A percentile compares a stretch with the other conserved stretches of the same genome.
Conservation (phyloP, 1,139 yeast genomes). For the Pichia sp. region DNA sequence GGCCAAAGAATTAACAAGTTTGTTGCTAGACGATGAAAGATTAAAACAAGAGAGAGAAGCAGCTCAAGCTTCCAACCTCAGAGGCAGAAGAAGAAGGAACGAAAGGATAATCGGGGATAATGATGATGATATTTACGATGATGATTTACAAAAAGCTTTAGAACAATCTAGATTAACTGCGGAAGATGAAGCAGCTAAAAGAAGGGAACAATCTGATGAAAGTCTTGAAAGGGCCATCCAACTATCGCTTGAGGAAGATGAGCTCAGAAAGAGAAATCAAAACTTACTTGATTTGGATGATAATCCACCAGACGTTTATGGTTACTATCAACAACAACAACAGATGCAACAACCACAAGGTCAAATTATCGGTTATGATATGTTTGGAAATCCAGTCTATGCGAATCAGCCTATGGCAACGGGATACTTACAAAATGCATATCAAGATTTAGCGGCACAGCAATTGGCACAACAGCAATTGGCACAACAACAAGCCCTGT, state of each 20-base stretch:
- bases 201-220: slow-evolving; percentile 50
- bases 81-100: slow-evolving; percentile 17
- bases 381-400: slow-evolving; percentile 72
- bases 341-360: slow-evolving; percentile 11
- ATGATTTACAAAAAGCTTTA: slow-evolving; percentile 75
- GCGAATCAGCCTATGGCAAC: slow-evolving; percentile 42
- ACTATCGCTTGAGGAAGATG: slow-evolving; percentile 84
- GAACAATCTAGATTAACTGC: slow-evolving; percentile 81
- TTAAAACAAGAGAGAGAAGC: slow-evolving; percentile 61
- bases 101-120: slow-evolving; percentile 8
- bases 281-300: slow-evolving; percentile 52
- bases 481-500: slow-evolving; percentile 20
- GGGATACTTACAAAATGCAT: slow-evolving; percentile 33
- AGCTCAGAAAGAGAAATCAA: slow-evolving; percentile 47
- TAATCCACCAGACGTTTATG: slow-evolving; percentile 22
- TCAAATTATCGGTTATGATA: slow-evolving; percentile 40
- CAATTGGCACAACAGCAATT: slow-evolving; percentile 10
- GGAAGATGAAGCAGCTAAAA: slow-evolving; percentile 68
- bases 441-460: slow-evolving; percentile 28
- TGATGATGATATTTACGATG: slow-evolving; percentile 48
- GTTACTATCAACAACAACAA: slow-evolving; percentile 21
- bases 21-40: slow-evolving; percentile 79
- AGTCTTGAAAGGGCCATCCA: slow-evolving; percentile 76
- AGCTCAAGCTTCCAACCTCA: slow-evolving; percentile 31
- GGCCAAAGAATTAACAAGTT: slow-evolving; percentile 80